A percentile compares a stretch with the other conserved stretches of the same genome.
phyloP scores from a whole-genome alignment of 495 filamentous ascomycete genomes.

The Trichoderma orchidacearum region DNA sequence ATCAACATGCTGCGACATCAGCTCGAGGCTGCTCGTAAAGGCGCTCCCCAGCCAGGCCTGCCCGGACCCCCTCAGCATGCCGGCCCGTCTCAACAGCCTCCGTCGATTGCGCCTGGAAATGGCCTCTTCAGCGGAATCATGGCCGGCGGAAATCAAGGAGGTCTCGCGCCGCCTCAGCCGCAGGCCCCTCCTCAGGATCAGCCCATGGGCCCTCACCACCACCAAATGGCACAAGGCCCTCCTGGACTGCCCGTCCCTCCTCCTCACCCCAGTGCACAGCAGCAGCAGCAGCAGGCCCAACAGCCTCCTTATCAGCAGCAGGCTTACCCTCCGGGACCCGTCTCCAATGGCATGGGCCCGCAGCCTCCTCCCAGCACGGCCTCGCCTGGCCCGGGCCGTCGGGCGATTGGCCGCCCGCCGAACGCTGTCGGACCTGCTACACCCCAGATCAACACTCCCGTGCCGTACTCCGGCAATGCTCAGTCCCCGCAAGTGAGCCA shows the following conservation, averaged over 20 bases:
- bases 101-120: slow-evolving; percentile 79
- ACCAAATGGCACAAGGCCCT: slow-evolving; percentile 48
- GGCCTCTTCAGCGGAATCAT: slow-evolving; percentile 94
- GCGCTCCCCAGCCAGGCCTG: slow-evolving; percentile 53
- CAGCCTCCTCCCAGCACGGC: slow-evolving; percentile 72
- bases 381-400: slow-evolving; percentile 66
- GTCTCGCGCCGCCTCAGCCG: slow-evolving; percentile 60
- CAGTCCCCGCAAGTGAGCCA: slow-evolving; percentile 78
- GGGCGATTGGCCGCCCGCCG: slow-evolving; percentile 38
- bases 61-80: slow-evolving; percentile 54
- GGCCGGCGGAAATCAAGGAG: slow-evolving; percentile 75
- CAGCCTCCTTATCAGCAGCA: slow-evolving; percentile 33
- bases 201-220: slow-evolving; percentile 33
- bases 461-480: slow-evolving; percentile 69
- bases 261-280: slow-evolving; percentile 6
- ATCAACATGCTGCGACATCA: slow-evolving; percentile 74
- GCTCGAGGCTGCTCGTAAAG: slow-evolving; percentile 58
- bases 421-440: slow-evolving; percentile 64
- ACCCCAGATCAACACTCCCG: slow-evolving; percentile 73
- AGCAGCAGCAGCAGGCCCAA: slow-evolving; percentile 31
- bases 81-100: slow-evolving; percentile 61
- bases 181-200: slow-evolving; percentile 43
- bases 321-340: slow-evolving; percentile 36
- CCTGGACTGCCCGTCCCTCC: slow-evolving; percentile 51
- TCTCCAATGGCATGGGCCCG: slow-evolving; percentile 35